Evolutionary conservation across 1,139 yeast species (phyloP), one percentile per base, ranked within the genome.

Genomic region (Wickerhamiella pararugosa): DNA sequence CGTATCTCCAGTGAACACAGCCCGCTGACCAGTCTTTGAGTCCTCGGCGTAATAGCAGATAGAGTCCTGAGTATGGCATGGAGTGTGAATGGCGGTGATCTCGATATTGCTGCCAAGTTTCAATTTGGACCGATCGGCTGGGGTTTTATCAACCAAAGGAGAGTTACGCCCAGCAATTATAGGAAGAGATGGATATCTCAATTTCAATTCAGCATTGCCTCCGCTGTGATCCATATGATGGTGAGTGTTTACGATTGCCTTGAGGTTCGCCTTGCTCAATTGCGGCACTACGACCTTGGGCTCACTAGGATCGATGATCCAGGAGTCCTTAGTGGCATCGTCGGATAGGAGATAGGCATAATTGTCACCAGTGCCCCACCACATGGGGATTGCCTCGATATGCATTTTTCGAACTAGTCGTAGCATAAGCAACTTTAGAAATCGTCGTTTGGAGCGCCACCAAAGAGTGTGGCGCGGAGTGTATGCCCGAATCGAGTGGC

Each of bases 31-130:
- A 1, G 84, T 74, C 31, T 63, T 61, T 8, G 60, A 52, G 58
- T 90, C 97, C 42, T 66, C 66, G 0, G 74, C 83, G 52, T 63
- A 81, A 62, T 84, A 90, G 58, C 97, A 87, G 45, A 90, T 81
- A 5, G 94, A 82, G 59, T 92, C 98, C 59, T 81, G 93, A 0
- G 99, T 90, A 58, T 90, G 99, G 57, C 99, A 90, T 1, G 99
- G 98, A 1, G 99, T 90, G 60, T 90, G 90, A 40, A 90, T 66
- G 1, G 96, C 93, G 4, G 79, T 76, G 41, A 90, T 72, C n/a
- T 70, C 64, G 43, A 84, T 60, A 48, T 68, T 58, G 40, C 68
- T 66, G 1, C 96, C 96, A 36, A 71, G 58, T 25, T 51, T 48
- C 45, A 69, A 67, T 28, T 55, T 49, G 11, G 55, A 67, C 51